Base-by-base conservation (phyloP, 192 early-diverging fungal genomes). In the Lunasporangiospora selenospora region DNA sequence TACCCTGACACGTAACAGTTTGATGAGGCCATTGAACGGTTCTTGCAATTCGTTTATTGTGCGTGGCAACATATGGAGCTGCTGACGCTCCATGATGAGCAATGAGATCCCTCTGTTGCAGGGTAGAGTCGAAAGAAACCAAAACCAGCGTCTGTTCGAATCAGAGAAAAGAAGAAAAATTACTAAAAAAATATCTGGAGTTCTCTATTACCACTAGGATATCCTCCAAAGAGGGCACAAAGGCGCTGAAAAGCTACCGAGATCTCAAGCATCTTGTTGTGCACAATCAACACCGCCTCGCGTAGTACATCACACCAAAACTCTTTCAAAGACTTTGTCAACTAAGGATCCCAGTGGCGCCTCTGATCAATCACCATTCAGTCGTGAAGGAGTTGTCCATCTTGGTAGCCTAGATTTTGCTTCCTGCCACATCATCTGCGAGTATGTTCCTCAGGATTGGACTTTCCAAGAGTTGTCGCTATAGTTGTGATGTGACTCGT, bases 171-270 rank as follows among this genome's bases (percentile, higher is more conserved):
- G 43, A 44, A 21, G 18, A 44, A 1, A 44, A 44, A 23, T n/a
- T n/a, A n/a, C n/a, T n/a, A n/a, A n/a, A n/a, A n/a, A n/a, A n/a
- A n/a, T n/a, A n/a, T 21, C 43, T 44, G 43, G 2, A 44, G 3
- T 21, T 45, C 23, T 45, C 46, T 51, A 12, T 51, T 51, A 51
- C 49, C 49, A 18, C 49, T n/a, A 34, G 49, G 32, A n/a, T 51
- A 36, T 2, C 33, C 49, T 34, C 32, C 49, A 19, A 51, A 36
- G 32, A 32, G 23, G 27, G 21, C 18, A 19, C 49, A 30, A 30
- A 29, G 31, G 21, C 15, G 46, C 23, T n/a, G n/a, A n/a, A n/a
- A n/a, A n/a, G n/a, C n/a, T n/a, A n/a, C n/a, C 27, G 46, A 24
- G 15, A 48, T 29, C 27, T 48, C 46, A 48, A 48, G 31, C 29